A percentile compares a stretch with the other conserved stretches of the same genome.
phyloP scores from a whole-genome alignment of 108 stramenopile genomes.

The Mediolabrus comicus region DNA sequence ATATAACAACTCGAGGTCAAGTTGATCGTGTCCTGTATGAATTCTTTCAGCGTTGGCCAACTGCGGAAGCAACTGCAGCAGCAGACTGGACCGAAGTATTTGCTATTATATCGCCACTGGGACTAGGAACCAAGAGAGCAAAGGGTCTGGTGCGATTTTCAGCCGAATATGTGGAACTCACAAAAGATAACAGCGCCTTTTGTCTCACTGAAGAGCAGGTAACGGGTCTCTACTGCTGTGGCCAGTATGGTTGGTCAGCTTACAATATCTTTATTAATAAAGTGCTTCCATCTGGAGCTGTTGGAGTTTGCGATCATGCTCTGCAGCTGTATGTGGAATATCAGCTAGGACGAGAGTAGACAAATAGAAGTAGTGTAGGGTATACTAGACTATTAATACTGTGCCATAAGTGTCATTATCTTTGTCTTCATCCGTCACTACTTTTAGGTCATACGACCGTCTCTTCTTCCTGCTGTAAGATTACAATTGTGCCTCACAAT shows the following conservation, averaged over 20 bases:
- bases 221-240: constrained; percentile 46
- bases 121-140: constrained; percentile 39
- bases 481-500: too few relatives aligned
- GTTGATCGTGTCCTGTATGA: constrained; percentile 51
- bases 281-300: constrained; percentile 8
- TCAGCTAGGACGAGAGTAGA: constrained; percentile 28
- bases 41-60: constrained; percentile 60
- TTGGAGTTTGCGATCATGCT: constrained; percentile 36
- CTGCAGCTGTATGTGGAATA: constrained; percentile 40
- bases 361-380: too few relatives aligned
- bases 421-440: too few relatives aligned
- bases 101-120: constrained; percentile 35
- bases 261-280: constrained; percentile 56
- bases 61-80: constrained; percentile 21
- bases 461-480: too few relatives aligned
- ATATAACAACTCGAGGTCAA: constrained; percentile 57
- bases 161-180: constrained; percentile 43
- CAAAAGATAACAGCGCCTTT: constrained; percentile 15
- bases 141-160: constrained; percentile 52
- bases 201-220: constrained; percentile 41
- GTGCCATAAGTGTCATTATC: too few relatives aligned
- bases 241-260: constrained; percentile 54
- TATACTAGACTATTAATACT: too few relatives aligned
- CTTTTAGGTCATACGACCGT: too few relatives aligned
- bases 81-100: constrained; percentile 28